phyloP scores from a whole-genome alignment of 2,329 filamentous ascomycete species.

The Cytospora mali region DNA sequence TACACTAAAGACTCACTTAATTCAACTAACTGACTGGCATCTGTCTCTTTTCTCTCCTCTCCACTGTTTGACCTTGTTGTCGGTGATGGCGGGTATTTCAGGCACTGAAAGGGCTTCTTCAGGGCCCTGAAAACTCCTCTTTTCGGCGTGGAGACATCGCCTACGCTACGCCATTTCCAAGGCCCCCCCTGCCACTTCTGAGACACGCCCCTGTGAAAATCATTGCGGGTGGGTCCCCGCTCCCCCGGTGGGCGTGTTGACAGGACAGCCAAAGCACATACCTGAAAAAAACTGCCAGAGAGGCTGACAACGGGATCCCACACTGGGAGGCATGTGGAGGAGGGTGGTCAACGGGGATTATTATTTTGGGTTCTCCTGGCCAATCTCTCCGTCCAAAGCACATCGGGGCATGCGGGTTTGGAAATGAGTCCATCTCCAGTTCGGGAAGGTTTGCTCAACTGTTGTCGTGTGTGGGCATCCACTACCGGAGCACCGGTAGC shows the following conservation, averaged over 20 bases:
- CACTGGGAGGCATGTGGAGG: not conserved
- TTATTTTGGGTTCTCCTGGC: not conserved
- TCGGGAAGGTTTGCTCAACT: not conserved
- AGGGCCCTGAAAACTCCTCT: not conserved
- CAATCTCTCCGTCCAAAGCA: not conserved
- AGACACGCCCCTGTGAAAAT: constrained; percentile 36
- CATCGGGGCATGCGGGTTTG: not conserved
- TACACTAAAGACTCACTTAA: not conserved
- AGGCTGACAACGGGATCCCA: not conserved
- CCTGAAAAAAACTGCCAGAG: no score
- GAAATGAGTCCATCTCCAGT: not conserved
- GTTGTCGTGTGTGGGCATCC: not conserved
- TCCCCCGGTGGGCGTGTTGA: not conserved
- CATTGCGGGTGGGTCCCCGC: not conserved
- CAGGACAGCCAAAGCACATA: no score
- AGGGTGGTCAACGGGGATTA: no score
- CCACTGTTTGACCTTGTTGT: not conserved
- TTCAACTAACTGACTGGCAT: not conserved
- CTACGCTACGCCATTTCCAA: not conserved
- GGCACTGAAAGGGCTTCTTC: not conserved
- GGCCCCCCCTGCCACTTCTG: not conserved
- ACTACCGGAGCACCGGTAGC: not conserved
- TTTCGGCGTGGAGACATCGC: not conserved
- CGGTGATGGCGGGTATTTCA: not conserved
- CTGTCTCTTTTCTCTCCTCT: not conserved